A percentile compares a stretch with the other conserved stretches of the same genome.
Conservation (phyloP, 2,329 filamentous ascomycete species). For the Phialophora tarda region DNA sequence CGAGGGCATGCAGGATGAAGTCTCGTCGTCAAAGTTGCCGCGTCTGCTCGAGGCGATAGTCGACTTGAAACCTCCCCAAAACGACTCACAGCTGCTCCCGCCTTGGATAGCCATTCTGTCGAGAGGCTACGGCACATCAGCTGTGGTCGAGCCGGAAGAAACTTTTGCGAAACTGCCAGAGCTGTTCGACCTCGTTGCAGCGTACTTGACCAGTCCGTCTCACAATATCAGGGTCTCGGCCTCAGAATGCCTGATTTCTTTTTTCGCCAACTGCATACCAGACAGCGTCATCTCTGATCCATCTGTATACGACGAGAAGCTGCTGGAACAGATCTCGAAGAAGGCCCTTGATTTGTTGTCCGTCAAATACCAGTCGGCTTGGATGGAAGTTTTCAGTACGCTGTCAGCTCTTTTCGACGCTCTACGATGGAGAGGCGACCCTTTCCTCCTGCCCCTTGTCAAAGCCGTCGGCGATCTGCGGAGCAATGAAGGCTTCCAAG, state of each 20-base stretch:
- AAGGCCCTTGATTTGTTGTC: constrained; percentile 76
- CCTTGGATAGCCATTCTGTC: constrained; percentile 97
- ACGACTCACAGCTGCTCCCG: constrained; percentile 91
- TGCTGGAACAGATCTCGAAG: constrained; percentile 76
- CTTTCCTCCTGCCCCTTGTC: constrained; percentile 76
- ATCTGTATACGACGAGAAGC: constrained; percentile 90
- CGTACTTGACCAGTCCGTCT: constrained; percentile 83
- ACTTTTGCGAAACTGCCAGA: constrained; percentile 90
- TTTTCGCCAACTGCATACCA: constrained; percentile 88
- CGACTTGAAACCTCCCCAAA: constrained; percentile 86
- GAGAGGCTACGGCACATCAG: constrained; percentile 89
- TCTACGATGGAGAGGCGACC: constrained; percentile 81
- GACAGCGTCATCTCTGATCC: constrained; percentile 82
- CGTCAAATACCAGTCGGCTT: constrained; percentile 90
- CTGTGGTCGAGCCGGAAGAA: constrained; percentile 84
- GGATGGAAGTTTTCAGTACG: constrained; percentile 92
- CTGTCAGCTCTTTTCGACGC: constrained; percentile 85
- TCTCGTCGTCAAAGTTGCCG: constrained; percentile 87
- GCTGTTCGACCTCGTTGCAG: constrained; percentile 77
- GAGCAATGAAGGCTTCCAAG: constrained; percentile 83
- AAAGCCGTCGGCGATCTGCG: constrained; percentile 85
- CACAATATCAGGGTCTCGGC: constrained; percentile 94
- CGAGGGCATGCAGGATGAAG: constrained; percentile 83
- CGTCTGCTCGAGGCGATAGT: constrained; percentile 88
- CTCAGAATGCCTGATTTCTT: constrained; percentile 92